Evolutionary conservation across 2,329 filamentous ascomycete species (phyloP).

Genomic region (Ascochyta rabiei): DNA sequence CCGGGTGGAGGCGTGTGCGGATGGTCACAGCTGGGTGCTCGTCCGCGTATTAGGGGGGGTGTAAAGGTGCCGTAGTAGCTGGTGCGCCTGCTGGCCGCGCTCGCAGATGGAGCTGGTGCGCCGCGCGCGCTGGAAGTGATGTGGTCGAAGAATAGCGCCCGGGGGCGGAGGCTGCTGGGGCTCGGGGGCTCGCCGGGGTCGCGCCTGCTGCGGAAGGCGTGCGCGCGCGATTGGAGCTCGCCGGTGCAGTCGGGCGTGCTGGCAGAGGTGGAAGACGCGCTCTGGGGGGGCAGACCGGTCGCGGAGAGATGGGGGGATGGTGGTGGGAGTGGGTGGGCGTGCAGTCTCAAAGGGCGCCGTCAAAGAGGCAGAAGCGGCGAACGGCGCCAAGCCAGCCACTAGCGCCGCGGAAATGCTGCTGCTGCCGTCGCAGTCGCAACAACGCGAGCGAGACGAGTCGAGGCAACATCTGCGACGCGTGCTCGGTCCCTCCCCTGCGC

Average conservation of each 20-base stretch:
- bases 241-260: slow-evolving; percentile 31
- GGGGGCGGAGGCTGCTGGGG: slow-evolving; percentile 39
- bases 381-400: slow-evolving; percentile 5
- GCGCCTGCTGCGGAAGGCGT: slow-evolving; percentile 29
- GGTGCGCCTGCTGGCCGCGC: slow-evolving; percentile 19
- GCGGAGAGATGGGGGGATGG: slow-evolving; percentile 37
- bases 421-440: not conserved
- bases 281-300: slow-evolving; percentile 40
- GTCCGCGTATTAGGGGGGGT: slow-evolving; percentile 23
- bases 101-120: slow-evolving; percentile 33
- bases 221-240: slow-evolving; percentile 36
- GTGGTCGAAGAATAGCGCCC: slow-evolving; percentile 33
- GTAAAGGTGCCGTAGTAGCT: slow-evolving; percentile 28
- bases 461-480: slow-evolving; percentile 2
- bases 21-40: slow-evolving; percentile 40
- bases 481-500: slow-evolving; percentile 4
- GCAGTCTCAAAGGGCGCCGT: slow-evolving; percentile 18
- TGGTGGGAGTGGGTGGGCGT: slow-evolving; percentile 34
- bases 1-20: slow-evolving; percentile 26
- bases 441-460: not conserved
- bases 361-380: slow-evolving; percentile 17
- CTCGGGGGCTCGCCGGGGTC: slow-evolving; percentile 35
- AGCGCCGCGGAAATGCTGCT: slow-evolving; percentile 4
- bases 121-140: slow-evolving; percentile 42
- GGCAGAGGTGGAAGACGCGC: slow-evolving; percentile 40